Percentiles rank a stretch among this genome's conserved stretches.
phyloP scores from a whole-genome alignment of 306 rosid species.

The Delonix regia region DNA sequence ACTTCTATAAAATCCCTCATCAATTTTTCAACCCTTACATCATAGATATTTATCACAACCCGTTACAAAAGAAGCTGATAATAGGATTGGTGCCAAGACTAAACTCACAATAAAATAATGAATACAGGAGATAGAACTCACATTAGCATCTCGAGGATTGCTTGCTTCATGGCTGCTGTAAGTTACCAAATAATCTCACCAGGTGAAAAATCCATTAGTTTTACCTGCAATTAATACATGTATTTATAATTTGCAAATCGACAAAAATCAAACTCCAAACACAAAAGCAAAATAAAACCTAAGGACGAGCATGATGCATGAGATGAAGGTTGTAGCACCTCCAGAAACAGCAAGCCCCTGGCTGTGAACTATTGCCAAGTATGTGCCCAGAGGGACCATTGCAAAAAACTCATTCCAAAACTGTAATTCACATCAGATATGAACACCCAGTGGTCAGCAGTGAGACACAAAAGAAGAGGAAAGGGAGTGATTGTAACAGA shows the following conservation, averaged over 20 bases:
- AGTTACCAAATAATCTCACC: slow-evolving; percentile 87
- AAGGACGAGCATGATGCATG: slow-evolving; percentile 90
- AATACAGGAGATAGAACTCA: slow-evolving; percentile 45
- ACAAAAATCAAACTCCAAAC: neutral
- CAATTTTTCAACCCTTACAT: slow-evolving; percentile 85
- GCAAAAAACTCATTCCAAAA: slow-evolving; percentile 93
- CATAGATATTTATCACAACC: slow-evolving; percentile 85
- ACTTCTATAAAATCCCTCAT: slow-evolving; percentile 89
- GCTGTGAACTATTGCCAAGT: slow-evolving; percentile 84
- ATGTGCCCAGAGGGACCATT: slow-evolving; percentile 90
- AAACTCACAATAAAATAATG: neutral
- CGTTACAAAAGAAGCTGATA: slow-evolving; percentile 47
- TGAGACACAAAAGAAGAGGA: neutral
- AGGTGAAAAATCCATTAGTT: slow-evolving; percentile 86
- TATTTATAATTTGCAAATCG: neutral
- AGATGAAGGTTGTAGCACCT: slow-evolving; percentile 67
- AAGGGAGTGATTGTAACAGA: no score
- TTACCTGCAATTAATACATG: slow-evolving; percentile 55
- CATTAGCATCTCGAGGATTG: slow-evolving; percentile 91
- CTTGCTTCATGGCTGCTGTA: slow-evolving; percentile 90
- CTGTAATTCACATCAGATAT: slow-evolving; percentile 47
- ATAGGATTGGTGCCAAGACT: slow-evolving; percentile 33
- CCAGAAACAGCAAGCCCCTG: slow-evolving; percentile 98
- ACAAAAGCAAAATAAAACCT: slow-evolving; percentile 46
- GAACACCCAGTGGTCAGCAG: slow-evolving; percentile 11